phyloP scores from a whole-genome alignment of 192 early-diverging fungal species.

The Coemansia sp. region DNA sequence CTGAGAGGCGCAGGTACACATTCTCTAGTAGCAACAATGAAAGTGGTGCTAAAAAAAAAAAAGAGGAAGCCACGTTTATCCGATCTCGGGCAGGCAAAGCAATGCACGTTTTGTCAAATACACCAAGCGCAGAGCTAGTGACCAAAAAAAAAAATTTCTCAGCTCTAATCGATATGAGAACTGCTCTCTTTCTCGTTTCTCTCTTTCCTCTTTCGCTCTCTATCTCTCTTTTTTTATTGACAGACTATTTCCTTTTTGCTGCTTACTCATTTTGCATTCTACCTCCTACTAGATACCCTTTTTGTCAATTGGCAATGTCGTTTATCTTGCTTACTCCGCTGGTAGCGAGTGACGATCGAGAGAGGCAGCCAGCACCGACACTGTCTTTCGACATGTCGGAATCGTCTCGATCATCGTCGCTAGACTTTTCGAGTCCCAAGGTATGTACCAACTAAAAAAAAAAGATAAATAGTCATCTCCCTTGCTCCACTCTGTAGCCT shows the following conservation, averaged over 20 bases:
- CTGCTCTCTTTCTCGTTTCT: background rate
- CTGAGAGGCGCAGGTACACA: conserved; percentile 1
- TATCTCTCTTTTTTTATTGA: background rate
- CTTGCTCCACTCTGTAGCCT: background rate
- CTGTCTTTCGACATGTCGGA: background rate
- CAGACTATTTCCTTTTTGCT: background rate
- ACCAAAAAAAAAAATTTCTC: background rate
- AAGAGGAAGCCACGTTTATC: conserved; percentile 9
- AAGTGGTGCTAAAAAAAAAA: background rate
- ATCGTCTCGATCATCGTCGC: conserved; percentile 1
- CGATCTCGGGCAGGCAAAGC: background rate
- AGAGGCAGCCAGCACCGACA: background rate
- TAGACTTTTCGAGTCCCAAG: background rate
- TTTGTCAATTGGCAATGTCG: conserved; percentile 20
- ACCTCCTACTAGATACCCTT: background rate
- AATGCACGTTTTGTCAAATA: background rate
- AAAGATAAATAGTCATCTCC: background rate
- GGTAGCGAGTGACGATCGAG: background rate
- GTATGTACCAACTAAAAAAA: background rate
- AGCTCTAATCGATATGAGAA: background rate
- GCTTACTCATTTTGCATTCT: background rate
- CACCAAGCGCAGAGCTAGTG: background rate
- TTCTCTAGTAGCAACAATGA: background rate
- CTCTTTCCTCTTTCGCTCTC: background rate
- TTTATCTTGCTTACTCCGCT: conserved; percentile 46